phyloP scores from a whole-genome alignment of 345 rosid genomes.

The Pugionium cornutum region DNA sequence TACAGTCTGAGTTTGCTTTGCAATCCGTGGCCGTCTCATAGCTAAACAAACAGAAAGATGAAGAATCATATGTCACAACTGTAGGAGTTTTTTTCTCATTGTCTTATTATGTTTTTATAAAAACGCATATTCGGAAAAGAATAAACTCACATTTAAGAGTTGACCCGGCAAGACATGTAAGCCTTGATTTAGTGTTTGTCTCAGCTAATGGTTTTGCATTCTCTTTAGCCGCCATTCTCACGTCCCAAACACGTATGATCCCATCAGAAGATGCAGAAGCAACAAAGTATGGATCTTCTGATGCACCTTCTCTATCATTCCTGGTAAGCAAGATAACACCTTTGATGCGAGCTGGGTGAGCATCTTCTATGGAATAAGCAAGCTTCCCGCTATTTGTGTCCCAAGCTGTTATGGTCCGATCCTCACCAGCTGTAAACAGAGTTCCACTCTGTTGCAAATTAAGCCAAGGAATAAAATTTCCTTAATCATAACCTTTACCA shows the following conservation, averaged over 20 bases:
- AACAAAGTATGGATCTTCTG: conserved; percentile 66
- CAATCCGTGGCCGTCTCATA: conserved; percentile 24
- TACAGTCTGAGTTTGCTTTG: conserved; percentile 22
- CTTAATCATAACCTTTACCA: too few relatives aligned
- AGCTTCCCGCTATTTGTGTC: conserved; percentile 76
- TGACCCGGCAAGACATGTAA: conserved; percentile 91
- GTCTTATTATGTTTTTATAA: background rate
- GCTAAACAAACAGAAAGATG: conserved; percentile 21
- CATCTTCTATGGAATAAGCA: conserved; percentile 73
- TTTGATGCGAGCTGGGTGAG: conserved; percentile 83
- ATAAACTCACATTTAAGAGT: conserved; percentile 60
- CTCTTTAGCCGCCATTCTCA: conserved; percentile 65
- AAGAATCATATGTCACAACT: conserved; percentile 16
- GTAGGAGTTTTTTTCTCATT: background rate
- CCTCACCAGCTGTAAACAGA: conserved; percentile 88
- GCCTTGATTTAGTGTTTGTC: conserved; percentile 77
- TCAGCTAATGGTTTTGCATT: conserved; percentile 77
- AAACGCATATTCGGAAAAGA: background rate
- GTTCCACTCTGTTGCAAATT: conserved; percentile 60
- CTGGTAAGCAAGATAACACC: conserved; percentile 71
- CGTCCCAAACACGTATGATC: conserved; percentile 89
- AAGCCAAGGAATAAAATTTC: background rate
- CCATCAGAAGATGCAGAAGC: conserved; percentile 97
- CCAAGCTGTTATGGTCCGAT: conserved; percentile 81
- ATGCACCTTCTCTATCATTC: conserved; percentile 44